Evolutionary conservation across 2,329 filamentous ascomycete genomes (phyloP).

Genomic region (Cordyceps farinosa): DNA sequence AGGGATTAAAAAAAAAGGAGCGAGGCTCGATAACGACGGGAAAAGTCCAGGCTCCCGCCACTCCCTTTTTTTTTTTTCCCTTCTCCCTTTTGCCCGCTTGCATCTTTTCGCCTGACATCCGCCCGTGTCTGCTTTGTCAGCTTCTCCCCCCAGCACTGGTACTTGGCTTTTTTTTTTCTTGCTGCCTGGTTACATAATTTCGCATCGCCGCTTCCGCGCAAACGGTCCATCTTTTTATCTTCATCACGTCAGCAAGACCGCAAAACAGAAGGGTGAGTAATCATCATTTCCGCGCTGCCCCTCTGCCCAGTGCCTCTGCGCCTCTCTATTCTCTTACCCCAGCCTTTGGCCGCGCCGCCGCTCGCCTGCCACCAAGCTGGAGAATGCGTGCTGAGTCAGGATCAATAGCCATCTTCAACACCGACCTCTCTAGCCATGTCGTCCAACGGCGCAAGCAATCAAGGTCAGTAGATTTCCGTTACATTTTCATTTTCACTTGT

Average conservation of each 20-base stretch:
- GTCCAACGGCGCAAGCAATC: slow-evolving; percentile 31
- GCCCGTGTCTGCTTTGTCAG: slow-evolving; percentile 14
- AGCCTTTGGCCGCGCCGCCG: neutral
- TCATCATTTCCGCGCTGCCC: slow-evolving; percentile 10
- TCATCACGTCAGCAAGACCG: slow-evolving; percentile 17
- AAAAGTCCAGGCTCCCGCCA: neutral
- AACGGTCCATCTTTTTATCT: slow-evolving; percentile 16
- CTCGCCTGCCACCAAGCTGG: neutral
- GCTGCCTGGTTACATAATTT: slow-evolving; percentile 17
- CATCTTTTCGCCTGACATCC: neutral
- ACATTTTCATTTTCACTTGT: slow-evolving; percentile 1
- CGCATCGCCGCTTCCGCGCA: slow-evolving; percentile 8
- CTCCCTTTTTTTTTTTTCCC: neutral
- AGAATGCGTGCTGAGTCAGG: slow-evolving; percentile 33
- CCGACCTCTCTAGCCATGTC: slow-evolving; percentile 31
- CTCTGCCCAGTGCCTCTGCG: neutral
- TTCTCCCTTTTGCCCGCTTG: neutral
- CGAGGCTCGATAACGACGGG: neutral
- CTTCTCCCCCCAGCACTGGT: neutral
- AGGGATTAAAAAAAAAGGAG: neutral
- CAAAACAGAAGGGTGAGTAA: slow-evolving; percentile 7
- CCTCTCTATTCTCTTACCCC: slow-evolving; percentile 3
- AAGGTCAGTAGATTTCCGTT: slow-evolving; percentile 29
- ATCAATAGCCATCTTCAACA: slow-evolving; percentile 26
- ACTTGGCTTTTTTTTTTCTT: neutral